Evolutionary conservation across 2,329 filamentous ascomycete species (phyloP), one percentile per base, ranked within the genome.

Genomic region (Diplodia mutila): DNA sequence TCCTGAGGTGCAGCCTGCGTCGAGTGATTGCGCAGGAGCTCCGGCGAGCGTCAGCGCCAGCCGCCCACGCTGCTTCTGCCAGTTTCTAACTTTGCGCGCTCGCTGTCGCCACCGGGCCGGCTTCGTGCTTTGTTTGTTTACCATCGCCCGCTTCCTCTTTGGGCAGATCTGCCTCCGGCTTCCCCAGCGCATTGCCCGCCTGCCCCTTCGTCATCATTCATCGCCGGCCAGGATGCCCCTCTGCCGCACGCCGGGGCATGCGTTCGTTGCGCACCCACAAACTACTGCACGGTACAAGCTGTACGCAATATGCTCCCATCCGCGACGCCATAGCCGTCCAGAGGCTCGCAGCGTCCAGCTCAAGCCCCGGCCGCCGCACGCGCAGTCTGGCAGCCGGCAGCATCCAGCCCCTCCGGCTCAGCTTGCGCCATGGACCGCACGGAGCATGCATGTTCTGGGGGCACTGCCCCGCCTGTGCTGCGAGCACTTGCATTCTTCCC

Each of bases 1-100:
- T 67, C 53, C 65, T 67, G 65, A 67, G 54, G 65, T 55, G 64
- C 64, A 66, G 64, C 9, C 39, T 66, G 64, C 64, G 52, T 57
- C 42, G 42, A 34, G 52, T 25, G 32, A 12, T 37, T n/a, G 42
- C 23, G 57, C 42, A 63, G 59, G 27, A n/a, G 59, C 5, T 23
- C 16, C 11, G n/a, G 23, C 21, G 46, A 63, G 59, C 18, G 25
- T 25, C 59, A 37, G 59, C 39, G 14, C 37, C 37, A 27, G 39
- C 55, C 8, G 39, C 25, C 42, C 37, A 39, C 37, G 14, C 42
- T n/a, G n/a, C n/a, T n/a, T n/a, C 14, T 29, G 42, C 32, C 29
- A 27, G n/a, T 6, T n/a, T 18, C 29, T 18, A 61, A n/a, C 25
- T 16, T 18, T n/a, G 25, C 42, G 57, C 42, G 57, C 42, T 34